Conservation (phyloP, 345 rosid genomes). For the Sonneratia alba region DNA sequence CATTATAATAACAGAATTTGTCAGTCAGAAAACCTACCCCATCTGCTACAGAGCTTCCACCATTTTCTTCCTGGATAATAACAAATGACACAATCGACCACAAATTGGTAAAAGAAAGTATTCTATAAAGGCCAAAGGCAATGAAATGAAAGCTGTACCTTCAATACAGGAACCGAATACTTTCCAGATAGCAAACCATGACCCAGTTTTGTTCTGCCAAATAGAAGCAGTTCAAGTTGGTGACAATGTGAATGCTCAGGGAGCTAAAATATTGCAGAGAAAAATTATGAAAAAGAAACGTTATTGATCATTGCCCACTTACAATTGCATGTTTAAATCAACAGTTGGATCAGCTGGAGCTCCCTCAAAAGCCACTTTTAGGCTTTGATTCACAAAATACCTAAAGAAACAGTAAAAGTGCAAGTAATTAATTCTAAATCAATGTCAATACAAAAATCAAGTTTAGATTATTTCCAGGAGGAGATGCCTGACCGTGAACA, state of each 20-base stretch:
- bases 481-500: slow-evolving; percentile 41
- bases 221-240: slow-evolving; percentile 2
- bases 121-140: neutral
- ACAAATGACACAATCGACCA: slow-evolving; percentile 9
- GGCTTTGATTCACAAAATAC: slow-evolving; percentile 54
- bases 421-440: neutral
- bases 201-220: slow-evolving; percentile 83
- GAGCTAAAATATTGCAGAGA: neutral
- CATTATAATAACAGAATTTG: neutral
- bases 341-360: slow-evolving; percentile 98
- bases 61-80: slow-evolving; percentile 37
- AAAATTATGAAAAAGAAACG: slow-evolving; percentile 8
- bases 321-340: slow-evolving; percentile 94
- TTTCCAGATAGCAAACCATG: slow-evolving; percentile 95
- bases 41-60: slow-evolving; percentile 20
- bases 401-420: slow-evolving; percentile 26
- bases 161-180: slow-evolving; percentile 62
- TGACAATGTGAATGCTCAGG: neutral
- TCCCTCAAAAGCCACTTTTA: slow-evolving; percentile 65
- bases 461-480: slow-evolving; percentile 4
- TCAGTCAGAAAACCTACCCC: slow-evolving; percentile 27
- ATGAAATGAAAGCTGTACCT: slow-evolving; percentile 33
- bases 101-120: slow-evolving; percentile 5
- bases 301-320: slow-evolving; percentile 23
- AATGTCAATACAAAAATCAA: neutral